A percentile compares a stretch with the other conserved stretches of the same genome.
Conservation (phyloP, 2,329 filamentous ascomycete species). For the Mycosphaerella arachidis region DNA sequence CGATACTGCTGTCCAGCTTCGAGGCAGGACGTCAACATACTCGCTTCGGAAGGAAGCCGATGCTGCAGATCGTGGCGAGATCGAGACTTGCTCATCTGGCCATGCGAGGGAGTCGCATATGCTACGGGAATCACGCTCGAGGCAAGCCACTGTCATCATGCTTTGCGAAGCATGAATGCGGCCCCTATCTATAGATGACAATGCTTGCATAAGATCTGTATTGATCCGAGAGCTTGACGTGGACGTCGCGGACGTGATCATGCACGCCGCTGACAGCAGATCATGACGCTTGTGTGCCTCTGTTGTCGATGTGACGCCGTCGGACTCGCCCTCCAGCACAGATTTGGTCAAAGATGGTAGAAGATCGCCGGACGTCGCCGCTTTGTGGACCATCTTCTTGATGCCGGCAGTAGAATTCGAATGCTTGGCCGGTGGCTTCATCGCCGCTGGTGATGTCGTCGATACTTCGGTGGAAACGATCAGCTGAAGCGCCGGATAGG, state of each 20-base stretch:
- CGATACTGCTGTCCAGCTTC: slow-evolving; percentile 79
- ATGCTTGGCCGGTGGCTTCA: background rate
- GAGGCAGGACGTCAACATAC: slow-evolving; percentile 80
- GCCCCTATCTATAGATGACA: slow-evolving; percentile 54
- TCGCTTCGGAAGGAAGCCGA: slow-evolving; percentile 63
- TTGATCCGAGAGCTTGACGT: too few relatives aligned
- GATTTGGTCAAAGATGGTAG: background rate
- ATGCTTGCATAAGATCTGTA: background rate
- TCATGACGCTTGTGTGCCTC: background rate
- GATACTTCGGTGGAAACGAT: background rate
- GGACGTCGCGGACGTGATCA: background rate
- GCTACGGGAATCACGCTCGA: slow-evolving; percentile 44
- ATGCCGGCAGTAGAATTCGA: background rate
- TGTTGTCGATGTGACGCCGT: background rate
- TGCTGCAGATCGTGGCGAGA: slow-evolving; percentile 12
- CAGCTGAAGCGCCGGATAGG: slow-evolving; percentile 64
- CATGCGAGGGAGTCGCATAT: slow-evolving; percentile 37
- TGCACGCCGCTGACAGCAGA: background rate
- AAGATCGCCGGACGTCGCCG: background rate
- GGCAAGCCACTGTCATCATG: slow-evolving; percentile 54
- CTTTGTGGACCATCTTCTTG: background rate
- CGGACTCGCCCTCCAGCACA: background rate
- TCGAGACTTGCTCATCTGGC: slow-evolving; percentile 34
- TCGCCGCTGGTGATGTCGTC: background rate
- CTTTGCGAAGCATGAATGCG: slow-evolving; percentile 64